Conservation (phyloP, 345 rosid genomes). For the Sonneratia alba region DNA sequence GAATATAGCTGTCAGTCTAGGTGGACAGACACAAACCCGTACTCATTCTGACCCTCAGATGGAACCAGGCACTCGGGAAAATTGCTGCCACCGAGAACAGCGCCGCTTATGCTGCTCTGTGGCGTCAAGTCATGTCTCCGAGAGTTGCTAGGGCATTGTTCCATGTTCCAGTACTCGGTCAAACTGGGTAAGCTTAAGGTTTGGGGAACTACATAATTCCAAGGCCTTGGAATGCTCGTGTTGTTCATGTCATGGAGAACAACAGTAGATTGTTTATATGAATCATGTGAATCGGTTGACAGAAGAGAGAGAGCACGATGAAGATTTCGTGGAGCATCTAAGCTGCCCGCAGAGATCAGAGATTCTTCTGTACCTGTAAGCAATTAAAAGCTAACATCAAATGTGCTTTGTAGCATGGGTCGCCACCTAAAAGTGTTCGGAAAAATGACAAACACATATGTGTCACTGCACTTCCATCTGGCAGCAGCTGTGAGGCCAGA, state of each 20-base stretch:
- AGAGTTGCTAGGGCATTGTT: conserved; percentile 8
- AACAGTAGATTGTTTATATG: conserved; percentile 30
- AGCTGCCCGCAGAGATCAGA: conserved; percentile 34
- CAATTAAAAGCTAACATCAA: background rate
- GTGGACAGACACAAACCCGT: conserved; percentile 1
- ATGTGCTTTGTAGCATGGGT: background rate
- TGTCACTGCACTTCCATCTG: background rate
- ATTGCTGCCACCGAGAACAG: background rate
- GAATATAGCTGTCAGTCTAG: conserved; percentile 6
- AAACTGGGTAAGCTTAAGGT: background rate
- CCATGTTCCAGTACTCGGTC: conserved; percentile 4
- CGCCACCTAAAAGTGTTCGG: background rate
- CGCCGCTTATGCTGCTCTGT: background rate
- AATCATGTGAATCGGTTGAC: conserved; percentile 68
- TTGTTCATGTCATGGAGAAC: background rate
- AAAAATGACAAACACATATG: background rate
- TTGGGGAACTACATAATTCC: conserved; percentile 5
- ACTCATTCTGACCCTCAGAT: conserved; percentile 8
- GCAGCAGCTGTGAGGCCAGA: background rate
- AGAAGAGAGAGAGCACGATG: conserved; percentile 99
- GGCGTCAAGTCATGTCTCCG: background rate
- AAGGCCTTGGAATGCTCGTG: conserved; percentile 8
- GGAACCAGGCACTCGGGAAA: conserved; percentile 7
- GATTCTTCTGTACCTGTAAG: conserved; percentile 50
- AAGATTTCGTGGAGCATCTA: conserved; percentile 49